Conservation (phyloP, 2,329 filamentous ascomycete species). For the Talaromyces sp. region DNA sequence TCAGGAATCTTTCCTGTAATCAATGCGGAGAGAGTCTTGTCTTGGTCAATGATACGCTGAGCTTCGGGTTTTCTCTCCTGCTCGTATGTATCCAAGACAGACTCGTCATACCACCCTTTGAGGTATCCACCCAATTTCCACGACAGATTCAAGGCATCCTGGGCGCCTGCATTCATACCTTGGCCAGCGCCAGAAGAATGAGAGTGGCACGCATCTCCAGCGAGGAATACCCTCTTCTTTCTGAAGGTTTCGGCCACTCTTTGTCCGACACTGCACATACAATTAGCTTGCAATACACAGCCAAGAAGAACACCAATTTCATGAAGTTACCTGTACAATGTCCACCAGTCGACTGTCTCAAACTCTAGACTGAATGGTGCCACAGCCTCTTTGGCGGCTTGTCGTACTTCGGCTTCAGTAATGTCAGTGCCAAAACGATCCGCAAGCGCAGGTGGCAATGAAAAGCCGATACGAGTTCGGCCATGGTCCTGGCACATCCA, state of each 20-base stretch:
- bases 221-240: background rate
- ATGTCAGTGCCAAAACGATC: background rate
- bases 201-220: conserved; percentile 1
- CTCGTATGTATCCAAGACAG: conserved; percentile 11
- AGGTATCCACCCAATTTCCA: conserved; percentile 4
- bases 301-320: background rate
- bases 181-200: conserved; percentile 4
- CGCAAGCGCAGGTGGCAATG: background rate
- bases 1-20: conserved; percentile 8
- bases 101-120: conserved; percentile 3
- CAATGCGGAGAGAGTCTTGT: background rate
- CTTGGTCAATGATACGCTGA: conserved; percentile 1
- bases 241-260: background rate
- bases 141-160: background rate
- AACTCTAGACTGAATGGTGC: conserved; percentile 3
- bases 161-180: background rate
- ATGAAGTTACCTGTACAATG: background rate
- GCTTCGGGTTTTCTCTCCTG: conserved; percentile 1
- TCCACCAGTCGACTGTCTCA: conserved; percentile 1
- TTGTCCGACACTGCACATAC: background rate
- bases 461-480: conserved; percentile 1
- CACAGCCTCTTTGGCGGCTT: background rate
- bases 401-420: conserved; percentile 5
- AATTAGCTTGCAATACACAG: background rate
- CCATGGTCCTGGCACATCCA: conserved; percentile 5